These are phyloP conservation scores for Kwoniella dejecticola DNA, from an alignment of 768 basidiomycete genomes.

Conservation along the genomic window DNA sequence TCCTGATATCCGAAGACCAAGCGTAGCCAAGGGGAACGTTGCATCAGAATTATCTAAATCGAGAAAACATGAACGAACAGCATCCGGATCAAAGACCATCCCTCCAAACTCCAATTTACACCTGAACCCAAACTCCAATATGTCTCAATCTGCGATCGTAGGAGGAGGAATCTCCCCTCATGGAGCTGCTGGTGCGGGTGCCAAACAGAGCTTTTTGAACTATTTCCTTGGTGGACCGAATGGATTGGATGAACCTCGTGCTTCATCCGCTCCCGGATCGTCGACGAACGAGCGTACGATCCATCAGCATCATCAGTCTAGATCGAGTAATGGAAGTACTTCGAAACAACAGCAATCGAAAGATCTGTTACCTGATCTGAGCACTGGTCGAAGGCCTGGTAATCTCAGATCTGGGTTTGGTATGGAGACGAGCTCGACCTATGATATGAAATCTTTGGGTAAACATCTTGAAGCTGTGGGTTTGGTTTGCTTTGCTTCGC, in stretches of 20 bases:
- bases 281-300: slow-evolving; percentile 1
- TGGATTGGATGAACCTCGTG: slow-evolving; percentile 45
- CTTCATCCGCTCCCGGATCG: slow-evolving; percentile 20
- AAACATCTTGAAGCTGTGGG: slow-evolving; percentile 96
- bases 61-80: slow-evolving; percentile 40
- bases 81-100: slow-evolving; percentile 23
- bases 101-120: slow-evolving; percentile 3
- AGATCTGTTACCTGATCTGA: slow-evolving; percentile 53
- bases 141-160: slow-evolving; percentile 11
- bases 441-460: slow-evolving; percentile 97
- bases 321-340: slow-evolving; percentile 52
- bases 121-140: slow-evolving; percentile 4
- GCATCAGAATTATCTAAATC: slow-evolving; percentile 52
- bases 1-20: slow-evolving; percentile 43
- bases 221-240: slow-evolving; percentile 94
- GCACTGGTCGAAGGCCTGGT: slow-evolving; percentile 36
- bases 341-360: slow-evolving; percentile 10
- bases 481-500: slow-evolving; percentile 33
- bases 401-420: slow-evolving; percentile 56
- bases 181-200: slow-evolving; percentile 68
- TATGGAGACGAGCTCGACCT: slow-evolving; percentile 80
- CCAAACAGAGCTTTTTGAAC: slow-evolving; percentile 90
- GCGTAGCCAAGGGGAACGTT: slow-evolving; percentile 30
- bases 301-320: slow-evolving; percentile 9
- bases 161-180: slow-evolving; percentile 44